A percentile compares a stretch with the other conserved stretches of the same genome.
Evolutionary conservation across 768 basidiomycete species (phyloP).

Genomic region (Plicaturopsis crispa): DNA sequence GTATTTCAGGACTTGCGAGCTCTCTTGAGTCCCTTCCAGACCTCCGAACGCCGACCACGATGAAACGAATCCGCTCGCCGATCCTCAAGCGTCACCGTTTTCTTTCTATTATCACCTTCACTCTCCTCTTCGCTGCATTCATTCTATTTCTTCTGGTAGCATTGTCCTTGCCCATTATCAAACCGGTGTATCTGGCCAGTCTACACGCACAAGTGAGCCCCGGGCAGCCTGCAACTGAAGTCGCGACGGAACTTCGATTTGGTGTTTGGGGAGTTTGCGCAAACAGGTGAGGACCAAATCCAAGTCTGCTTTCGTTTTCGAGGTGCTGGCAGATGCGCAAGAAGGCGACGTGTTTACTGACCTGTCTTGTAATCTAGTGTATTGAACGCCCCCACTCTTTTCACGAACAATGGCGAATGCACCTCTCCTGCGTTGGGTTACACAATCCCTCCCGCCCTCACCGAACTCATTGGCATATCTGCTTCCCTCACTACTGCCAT

Average conservation of each 20-base stretch:
- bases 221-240: slow-evolving; percentile 32
- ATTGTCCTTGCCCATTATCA: slow-evolving; percentile 69
- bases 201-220: slow-evolving; percentile 23
- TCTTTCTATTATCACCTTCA: slow-evolving; percentile 38
- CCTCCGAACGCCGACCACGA: too few species aligned
- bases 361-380: slow-evolving; percentile 14
- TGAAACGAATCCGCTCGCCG: too few species aligned
- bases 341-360: too few species aligned
- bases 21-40: too few species aligned
- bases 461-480: slow-evolving; percentile 36
- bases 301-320: slow-evolving; percentile 1
- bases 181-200: slow-evolving; percentile 53
- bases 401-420: slow-evolving; percentile 26
- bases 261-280: slow-evolving; percentile 85
- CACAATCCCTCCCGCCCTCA: slow-evolving; percentile 40
- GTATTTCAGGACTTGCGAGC: too few species aligned
- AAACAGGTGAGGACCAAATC: slow-evolving; percentile 27
- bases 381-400: slow-evolving; percentile 26
- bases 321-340: too few species aligned
- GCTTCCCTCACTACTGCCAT: slow-evolving; percentile 35
- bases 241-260: slow-evolving; percentile 57
- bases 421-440: slow-evolving; percentile 45
- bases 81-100: slow-evolving; percentile 37
- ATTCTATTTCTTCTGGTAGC: slow-evolving; percentile 72
- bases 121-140: slow-evolving; percentile 52